Percentiles rank a stretch among this genome's conserved stretches.
phyloP scores from a whole-genome alignment of 2,329 filamentous ascomycete species.

The Emmonsiellopsis sp. region DNA sequence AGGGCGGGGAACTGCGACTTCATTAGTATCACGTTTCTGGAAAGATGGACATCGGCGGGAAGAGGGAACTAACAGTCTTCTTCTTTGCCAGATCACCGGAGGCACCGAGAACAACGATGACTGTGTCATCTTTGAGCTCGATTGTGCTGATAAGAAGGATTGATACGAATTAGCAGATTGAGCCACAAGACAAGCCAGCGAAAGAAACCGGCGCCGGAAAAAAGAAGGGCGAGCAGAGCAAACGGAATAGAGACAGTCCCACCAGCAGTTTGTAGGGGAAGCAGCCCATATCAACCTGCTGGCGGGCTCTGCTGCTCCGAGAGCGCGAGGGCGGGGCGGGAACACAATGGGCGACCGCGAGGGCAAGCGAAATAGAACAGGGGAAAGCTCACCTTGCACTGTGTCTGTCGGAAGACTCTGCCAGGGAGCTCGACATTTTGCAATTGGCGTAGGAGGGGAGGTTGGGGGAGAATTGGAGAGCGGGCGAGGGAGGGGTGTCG shows the following conservation, averaged over 20 bases:
- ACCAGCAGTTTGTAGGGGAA: too few relatives aligned
- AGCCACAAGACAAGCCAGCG: not conserved
- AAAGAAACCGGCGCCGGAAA: too few relatives aligned
- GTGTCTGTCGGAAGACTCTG: conserved; percentile 40
- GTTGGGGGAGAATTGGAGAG: not conserved
- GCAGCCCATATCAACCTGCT: too few relatives aligned
- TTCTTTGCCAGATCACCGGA: conserved; percentile 98
- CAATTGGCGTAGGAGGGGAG: conserved; percentile 4
- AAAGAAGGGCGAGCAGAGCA: too few relatives aligned
- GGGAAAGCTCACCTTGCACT: conserved; percentile 43
- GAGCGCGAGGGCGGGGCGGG: too few relatives aligned
- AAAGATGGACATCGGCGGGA: conserved; percentile 1
- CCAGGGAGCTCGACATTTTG: conserved; percentile 44
- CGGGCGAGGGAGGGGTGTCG: not conserved
- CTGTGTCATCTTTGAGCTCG: conserved; percentile 97
- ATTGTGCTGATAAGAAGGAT: conserved; percentile 51
- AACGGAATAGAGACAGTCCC: too few relatives aligned
- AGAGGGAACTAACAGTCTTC: conserved; percentile 68
- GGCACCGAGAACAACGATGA: conserved; percentile 91
- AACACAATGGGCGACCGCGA: too few relatives aligned
- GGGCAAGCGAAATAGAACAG: not conserved
- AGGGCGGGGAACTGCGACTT: conserved; percentile 75
- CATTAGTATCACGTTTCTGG: conserved; percentile 4
- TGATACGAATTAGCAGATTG: not conserved
- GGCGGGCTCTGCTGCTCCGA: too few relatives aligned